Conservation (phyloP, 1,284 basidiomycete genomes). For the Porphyrellus sp. region DNA sequence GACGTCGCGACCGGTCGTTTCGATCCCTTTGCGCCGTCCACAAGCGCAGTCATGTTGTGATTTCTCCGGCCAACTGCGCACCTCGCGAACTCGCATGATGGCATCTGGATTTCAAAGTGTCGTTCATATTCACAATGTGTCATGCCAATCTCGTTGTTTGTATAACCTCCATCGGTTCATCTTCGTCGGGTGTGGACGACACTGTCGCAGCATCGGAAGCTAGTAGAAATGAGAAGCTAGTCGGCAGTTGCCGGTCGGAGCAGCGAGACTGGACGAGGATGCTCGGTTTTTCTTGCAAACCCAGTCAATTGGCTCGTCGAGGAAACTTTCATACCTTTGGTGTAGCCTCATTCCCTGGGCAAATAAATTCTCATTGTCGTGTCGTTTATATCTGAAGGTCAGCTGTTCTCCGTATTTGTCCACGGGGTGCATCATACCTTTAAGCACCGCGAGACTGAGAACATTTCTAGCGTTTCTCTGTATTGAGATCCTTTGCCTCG, state of each 20-base stretch:
- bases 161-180: too few relatives aligned
- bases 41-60: conserved; percentile 12
- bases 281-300: neutral
- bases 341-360: conserved; percentile 36
- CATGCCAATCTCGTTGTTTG: too few relatives aligned
- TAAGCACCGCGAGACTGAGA: conserved; percentile 12
- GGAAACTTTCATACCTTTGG: conserved; percentile 16
- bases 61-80: too few relatives aligned
- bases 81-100: too few relatives aligned
- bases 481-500: neutral
- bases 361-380: conserved; percentile 21
- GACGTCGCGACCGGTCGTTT: neutral
- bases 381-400: neutral
- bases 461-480: conserved; percentile 5
- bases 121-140: too few relatives aligned
- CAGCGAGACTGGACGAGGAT: too few relatives aligned
- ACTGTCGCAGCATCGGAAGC: too few relatives aligned
- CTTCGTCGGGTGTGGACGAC: too few relatives aligned
- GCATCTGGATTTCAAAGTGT: too few relatives aligned
- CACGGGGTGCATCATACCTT: neutral
- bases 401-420: neutral
- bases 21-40: conserved; percentile 17
- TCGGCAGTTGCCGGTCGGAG: conserved; percentile 1
- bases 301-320: conserved; percentile 34
- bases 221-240: neutral